Evolutionary conservation across 1,139 yeast species (phyloP).

Genomic region (Blastobotrys illinoisensis): DNA sequence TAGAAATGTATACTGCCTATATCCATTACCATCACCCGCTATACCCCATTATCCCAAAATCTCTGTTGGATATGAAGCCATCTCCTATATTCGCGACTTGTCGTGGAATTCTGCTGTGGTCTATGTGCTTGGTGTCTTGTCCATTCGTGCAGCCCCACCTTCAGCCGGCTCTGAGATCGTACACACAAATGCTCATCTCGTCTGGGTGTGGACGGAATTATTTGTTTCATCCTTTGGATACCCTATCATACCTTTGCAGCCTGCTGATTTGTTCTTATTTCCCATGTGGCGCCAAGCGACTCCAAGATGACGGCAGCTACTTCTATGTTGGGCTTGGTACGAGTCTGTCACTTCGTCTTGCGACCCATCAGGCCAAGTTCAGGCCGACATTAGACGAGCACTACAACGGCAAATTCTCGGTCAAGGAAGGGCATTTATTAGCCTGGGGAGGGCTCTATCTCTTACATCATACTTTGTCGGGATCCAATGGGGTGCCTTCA

Average conservation of each 20-base stretch:
- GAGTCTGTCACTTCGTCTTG: neutral
- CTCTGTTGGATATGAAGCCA: neutral
- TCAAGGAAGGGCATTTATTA: neutral
- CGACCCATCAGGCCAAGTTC: neutral
- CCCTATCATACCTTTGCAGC: constrained; percentile 1
- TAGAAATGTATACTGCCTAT: constrained; percentile 4
- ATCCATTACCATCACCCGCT: constrained; percentile 5
- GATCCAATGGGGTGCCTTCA: neutral
- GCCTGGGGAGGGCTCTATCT: constrained; percentile 4
- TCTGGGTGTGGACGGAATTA: constrained; percentile 5
- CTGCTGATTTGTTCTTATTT: constrained; percentile 1
- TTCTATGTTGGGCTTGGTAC: constrained; percentile 1
- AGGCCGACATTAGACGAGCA: neutral
- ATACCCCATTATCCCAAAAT: constrained; percentile 7
- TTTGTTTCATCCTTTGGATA: neutral
- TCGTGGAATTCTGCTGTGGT: constrained; percentile 8
- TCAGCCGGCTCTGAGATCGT: constrained; percentile 2
- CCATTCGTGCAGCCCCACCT: neutral
- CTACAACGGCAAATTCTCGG: neutral
- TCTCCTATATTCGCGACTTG: constrained; percentile 1
- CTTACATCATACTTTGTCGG: neutral
- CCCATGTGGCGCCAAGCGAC: constrained; percentile 5
- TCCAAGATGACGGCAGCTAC: constrained; percentile 8
- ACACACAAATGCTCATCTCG: constrained; percentile 5
- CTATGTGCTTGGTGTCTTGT: constrained; percentile 8